Evolutionary conservation across 83 land plant genomes (phyloP).

Genomic region (Isoetes engelmannii): DNA sequence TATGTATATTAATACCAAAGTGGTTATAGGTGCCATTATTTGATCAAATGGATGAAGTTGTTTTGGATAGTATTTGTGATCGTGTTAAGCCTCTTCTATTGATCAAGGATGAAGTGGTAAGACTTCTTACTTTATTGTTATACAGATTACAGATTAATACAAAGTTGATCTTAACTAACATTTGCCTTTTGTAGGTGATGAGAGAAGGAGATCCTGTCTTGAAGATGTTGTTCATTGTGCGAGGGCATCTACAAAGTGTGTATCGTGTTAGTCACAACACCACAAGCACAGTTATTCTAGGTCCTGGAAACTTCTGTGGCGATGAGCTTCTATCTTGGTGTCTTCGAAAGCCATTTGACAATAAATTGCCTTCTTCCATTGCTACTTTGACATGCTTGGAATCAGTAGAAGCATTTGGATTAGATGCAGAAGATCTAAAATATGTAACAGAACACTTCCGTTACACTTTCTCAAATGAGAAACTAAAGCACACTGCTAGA

Average conservation of each 20-base stretch:
- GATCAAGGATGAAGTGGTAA: constrained; percentile 11
- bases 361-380: constrained; percentile 8
- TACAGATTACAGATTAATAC: neutral
- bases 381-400: constrained; percentile 10
- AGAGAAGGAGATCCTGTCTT: constrained; percentile 14
- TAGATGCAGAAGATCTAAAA: constrained; percentile 9
- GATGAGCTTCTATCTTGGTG: constrained; percentile 16
- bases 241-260: constrained; percentile 12
- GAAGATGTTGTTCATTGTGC: constrained; percentile 6
- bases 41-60: constrained; percentile 13
- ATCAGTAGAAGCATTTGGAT: constrained; percentile 11
- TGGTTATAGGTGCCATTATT: constrained; percentile 8
- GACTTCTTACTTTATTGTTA: neutral
- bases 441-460: constrained; percentile 14
- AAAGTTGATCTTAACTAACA: neutral
- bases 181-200: neutral
- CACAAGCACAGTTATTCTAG: neutral
- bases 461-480: constrained; percentile 5
- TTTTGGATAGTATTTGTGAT: constrained; percentile 9
- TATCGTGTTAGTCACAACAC: constrained; percentile 6
- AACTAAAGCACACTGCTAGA: constrained; percentile 11
- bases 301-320: constrained; percentile 15
- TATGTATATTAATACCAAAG: neutral
- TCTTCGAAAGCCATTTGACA: neutral
- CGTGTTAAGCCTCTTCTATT: constrained; percentile 7